Base-by-base conservation (phyloP, 169 alveolate genomes). In the Eimeria maxima region DNA sequence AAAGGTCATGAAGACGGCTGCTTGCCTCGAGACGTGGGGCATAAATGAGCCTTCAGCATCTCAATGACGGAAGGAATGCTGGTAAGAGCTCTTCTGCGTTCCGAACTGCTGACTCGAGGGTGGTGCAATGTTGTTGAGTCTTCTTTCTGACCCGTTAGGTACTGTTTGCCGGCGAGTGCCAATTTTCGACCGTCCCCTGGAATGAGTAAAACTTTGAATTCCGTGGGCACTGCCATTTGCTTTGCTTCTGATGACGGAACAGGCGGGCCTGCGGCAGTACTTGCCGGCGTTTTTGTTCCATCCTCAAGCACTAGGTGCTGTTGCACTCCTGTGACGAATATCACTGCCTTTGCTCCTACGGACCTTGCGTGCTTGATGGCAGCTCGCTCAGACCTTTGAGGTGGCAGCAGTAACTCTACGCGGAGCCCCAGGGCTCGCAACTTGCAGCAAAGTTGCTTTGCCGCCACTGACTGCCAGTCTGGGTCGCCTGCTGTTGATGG, bases 381-480 rank as follows among this genome's bases (percentile, higher is more conserved):
- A 60, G 83, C 83, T 57, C 65, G 60, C 24, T 33, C 60, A 42
- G 93, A 44, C 80, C 93, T 69, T 33, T 63, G 65, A 20, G 81
- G 93, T 14, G 93, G 93, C 83, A 87, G 93, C 83, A 87, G 50
- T 24, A 87, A 71, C 83, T 87, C 93, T 63, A 87, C 93, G 63
- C 93, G 78, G 24, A 87, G 81, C 27, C 93, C 93, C 24, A 18
- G 78, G 65, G 42, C 80, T 50, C 93, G 65, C 81, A 87, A 67
- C 65, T 63, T 87, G 63, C 93, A 87, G 81, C 93, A 87, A n/a
- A 87, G 81, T n/a, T 38, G 60, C 93, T 87, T 45, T 22, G 93
- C 93, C 20, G 42, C 55, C 13, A 60, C 33, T 24, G n/a, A 78
- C 27, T 27, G 88, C 47, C 67, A 0, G 29, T 78, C 47, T 24